These are phyloP conservation scores for Phytophthora sojae DNA, from an alignment of 352 stramenopile genomes.

Conservation along the genomic window DNA sequence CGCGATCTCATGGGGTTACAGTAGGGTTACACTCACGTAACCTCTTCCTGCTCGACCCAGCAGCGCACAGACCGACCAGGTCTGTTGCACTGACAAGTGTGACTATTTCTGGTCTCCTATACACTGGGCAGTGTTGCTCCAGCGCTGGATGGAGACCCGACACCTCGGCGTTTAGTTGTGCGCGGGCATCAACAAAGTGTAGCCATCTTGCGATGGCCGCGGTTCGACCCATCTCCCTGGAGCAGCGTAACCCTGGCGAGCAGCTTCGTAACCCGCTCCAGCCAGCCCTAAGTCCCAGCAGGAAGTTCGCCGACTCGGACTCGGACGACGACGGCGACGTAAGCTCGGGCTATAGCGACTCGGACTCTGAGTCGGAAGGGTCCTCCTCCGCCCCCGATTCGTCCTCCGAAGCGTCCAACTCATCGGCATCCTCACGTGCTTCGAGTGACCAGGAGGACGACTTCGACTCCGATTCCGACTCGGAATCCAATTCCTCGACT, in stretches of 20 bases:
- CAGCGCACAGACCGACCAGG: neutral
- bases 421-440: slow-evolving; percentile 7
- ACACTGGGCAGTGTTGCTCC: neutral
- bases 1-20: slow-evolving; percentile 17
- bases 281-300: neutral
- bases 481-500: slow-evolving; percentile 6
- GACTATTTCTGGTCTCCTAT: slow-evolving; percentile 19
- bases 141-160: slow-evolving; percentile 4
- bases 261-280: slow-evolving; percentile 19
- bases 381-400: slow-evolving; percentile 3
- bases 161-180: neutral
- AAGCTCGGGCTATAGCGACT: slow-evolving; percentile 12
- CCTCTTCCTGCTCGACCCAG: neutral
- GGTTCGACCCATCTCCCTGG: slow-evolving; percentile 20
- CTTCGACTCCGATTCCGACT: slow-evolving; percentile 13
- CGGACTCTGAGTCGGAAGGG: slow-evolving; percentile 15
- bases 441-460: slow-evolving; percentile 32
- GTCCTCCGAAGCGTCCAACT: slow-evolving; percentile 10
- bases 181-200: slow-evolving; percentile 9
- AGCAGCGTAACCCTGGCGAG: slow-evolving; percentile 16
- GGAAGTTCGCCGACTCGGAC: neutral
- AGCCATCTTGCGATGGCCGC: slow-evolving; percentile 27
- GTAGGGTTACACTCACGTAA: slow-evolving; percentile 4
- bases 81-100: too few relatives aligned
- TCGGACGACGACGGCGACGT: slow-evolving; percentile 15